phyloP scores from a whole-genome alignment of 2,329 filamentous ascomycete genomes.

The Diplodia sapinea region DNA sequence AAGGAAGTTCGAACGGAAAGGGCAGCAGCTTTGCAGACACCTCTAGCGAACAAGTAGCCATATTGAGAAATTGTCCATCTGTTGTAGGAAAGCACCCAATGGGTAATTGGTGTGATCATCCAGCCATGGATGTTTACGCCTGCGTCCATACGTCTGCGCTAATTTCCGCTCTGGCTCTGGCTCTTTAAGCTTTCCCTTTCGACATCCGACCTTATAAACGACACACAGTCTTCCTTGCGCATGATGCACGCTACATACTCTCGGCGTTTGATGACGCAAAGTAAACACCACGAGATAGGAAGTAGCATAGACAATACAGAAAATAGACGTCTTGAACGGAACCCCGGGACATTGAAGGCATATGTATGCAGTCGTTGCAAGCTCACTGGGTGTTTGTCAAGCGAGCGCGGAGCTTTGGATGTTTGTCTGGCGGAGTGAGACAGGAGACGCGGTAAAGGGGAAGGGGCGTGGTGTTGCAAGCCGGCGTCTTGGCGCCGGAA shows the following conservation, averaged over 20 bases:
- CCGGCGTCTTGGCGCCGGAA: not conserved
- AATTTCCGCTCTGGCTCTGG: too few species aligned
- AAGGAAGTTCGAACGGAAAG: too few species aligned
- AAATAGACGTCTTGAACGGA: not conserved
- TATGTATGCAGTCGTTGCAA: not conserved
- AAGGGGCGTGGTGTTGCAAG: not conserved
- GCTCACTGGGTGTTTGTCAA: not conserved
- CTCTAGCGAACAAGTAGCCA: not conserved
- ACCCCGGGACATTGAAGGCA: not conserved
- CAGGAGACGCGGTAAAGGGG: not conserved
- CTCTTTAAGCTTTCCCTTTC: not conserved
- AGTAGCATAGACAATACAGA: too few species aligned
- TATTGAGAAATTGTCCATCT: not conserved
- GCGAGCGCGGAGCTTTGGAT: not conserved
- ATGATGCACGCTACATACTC: too few species aligned
- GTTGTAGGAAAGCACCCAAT: not conserved
- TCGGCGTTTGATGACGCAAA: too few species aligned
- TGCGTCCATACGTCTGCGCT: not conserved
- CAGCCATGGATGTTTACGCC: not conserved
- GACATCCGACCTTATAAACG: too few species aligned
- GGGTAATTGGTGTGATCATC: too few species aligned
- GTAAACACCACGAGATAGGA: too few species aligned
- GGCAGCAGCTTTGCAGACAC: too few species aligned
- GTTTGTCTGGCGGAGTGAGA: not conserved
- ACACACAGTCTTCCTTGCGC: not conserved